These are phyloP conservation scores for Neotropicomus parvogracilis DNA, from an alignment of 1,284 basidiomycete species.

Conservation along the genomic window DNA sequence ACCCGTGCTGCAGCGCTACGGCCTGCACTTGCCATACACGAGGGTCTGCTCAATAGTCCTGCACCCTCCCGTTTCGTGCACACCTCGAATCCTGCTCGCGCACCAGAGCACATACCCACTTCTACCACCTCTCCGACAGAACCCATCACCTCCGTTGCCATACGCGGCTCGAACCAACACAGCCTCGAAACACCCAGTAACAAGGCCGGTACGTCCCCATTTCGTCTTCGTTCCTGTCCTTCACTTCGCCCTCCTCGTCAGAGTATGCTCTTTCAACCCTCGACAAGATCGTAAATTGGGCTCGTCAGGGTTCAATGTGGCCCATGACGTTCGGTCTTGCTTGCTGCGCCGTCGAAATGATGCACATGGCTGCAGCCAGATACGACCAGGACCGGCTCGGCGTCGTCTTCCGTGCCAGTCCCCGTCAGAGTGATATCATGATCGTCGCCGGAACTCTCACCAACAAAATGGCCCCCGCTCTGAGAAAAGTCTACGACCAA, in stretches of 20 bases:
- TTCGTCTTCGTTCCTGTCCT: neutral
- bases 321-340: slow-evolving; percentile 99
- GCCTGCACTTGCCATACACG: slow-evolving; percentile 43
- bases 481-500: slow-evolving; percentile 95
- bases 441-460: slow-evolving; percentile 99
- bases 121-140: slow-evolving; percentile 45
- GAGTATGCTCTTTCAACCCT: slow-evolving; percentile 96
- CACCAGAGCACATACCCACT: slow-evolving; percentile 41
- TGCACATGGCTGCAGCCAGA: slow-evolving; percentile 98
- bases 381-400: slow-evolving; percentile 99
- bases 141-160: slow-evolving; percentile 66
- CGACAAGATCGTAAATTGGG: slow-evolving; percentile 99
- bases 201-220: slow-evolving; percentile 68
- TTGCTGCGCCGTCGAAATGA: slow-evolving; percentile 99
- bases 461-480: slow-evolving; percentile 99
- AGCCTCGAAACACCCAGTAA: slow-evolving; percentile 88
- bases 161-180: slow-evolving; percentile 77
- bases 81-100: slow-evolving; percentile 42
- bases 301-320: slow-evolving; percentile 97
- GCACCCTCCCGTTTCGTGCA: slow-evolving; percentile 56
- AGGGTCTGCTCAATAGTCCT: slow-evolving; percentile 27
- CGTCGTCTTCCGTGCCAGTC: slow-evolving; percentile 97
- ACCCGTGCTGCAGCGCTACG: slow-evolving; percentile 43
- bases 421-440: slow-evolving; percentile 98
- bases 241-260: slow-evolving; percentile 32